Evolutionary conservation across 2,329 filamentous ascomycete genomes (phyloP).

Genomic region (Cylindrodendrum hubeiense): DNA sequence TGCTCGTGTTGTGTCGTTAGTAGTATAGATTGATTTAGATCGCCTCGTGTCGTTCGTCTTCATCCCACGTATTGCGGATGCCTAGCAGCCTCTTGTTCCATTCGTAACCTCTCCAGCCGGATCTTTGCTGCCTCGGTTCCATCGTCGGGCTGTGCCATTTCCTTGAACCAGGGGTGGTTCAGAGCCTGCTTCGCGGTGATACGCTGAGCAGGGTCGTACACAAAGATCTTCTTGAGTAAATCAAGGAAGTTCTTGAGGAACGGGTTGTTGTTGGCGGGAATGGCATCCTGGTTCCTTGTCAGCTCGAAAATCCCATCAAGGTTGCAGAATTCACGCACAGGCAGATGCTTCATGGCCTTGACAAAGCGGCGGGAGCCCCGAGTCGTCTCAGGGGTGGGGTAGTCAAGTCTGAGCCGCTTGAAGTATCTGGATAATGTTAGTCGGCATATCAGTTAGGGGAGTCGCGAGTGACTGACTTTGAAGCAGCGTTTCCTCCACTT

Average conservation of each 20-base stretch:
- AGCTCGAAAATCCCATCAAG: not conserved
- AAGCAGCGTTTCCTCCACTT: slow-evolving; percentile 70
- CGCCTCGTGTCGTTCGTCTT: slow-evolving; percentile 32
- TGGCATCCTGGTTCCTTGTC: slow-evolving; percentile 67
- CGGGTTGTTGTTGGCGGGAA: slow-evolving; percentile 66
- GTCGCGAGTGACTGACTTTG: slow-evolving; percentile 64
- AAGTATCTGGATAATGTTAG: slow-evolving; percentile 68
- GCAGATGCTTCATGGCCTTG: slow-evolving; percentile 77
- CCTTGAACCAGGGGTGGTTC: slow-evolving; percentile 77
- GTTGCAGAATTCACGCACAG: slow-evolving; percentile 58
- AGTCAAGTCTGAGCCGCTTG: slow-evolving; percentile 74
- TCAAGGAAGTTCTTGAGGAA: slow-evolving; percentile 75
- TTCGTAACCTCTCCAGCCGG: slow-evolving; percentile 63
- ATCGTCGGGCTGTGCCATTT: slow-evolving; percentile 72
- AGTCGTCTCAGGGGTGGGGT: slow-evolving; percentile 73
- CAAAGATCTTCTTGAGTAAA: slow-evolving; percentile 74
- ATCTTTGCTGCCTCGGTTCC: slow-evolving; percentile 77
- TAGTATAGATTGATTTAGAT: slow-evolving; percentile 23
- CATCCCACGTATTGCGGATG: slow-evolving; percentile 43
- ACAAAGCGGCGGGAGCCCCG: slow-evolving; percentile 75
- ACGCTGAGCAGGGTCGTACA: slow-evolving; percentile 74
- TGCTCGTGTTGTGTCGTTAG: slow-evolving; percentile 48
- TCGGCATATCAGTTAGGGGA: not conserved
- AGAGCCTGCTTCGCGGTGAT: slow-evolving; percentile 77
- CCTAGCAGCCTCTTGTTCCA: slow-evolving; percentile 51